phyloP scores from a whole-genome alignment of 805 yeast genomes.

The Metschnikowia matae region DNA sequence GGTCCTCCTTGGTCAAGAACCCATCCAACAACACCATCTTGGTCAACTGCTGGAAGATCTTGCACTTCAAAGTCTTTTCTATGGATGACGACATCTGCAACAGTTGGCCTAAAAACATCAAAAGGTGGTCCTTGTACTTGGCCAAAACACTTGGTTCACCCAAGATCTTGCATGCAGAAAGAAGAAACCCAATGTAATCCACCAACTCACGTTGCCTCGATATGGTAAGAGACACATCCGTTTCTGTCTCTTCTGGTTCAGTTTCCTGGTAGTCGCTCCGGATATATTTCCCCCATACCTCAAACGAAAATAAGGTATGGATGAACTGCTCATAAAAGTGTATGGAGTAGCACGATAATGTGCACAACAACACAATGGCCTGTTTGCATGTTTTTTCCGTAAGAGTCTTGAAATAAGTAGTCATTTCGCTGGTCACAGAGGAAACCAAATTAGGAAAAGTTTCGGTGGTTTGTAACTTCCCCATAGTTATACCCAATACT shows the following conservation, averaged over 20 bases:
- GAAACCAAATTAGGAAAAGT: constrained; percentile 32
- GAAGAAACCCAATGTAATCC: constrained; percentile 56
- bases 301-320: constrained; percentile 28
- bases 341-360: constrained; percentile 47
- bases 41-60: constrained; percentile 62
- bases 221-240: constrained; percentile 38
- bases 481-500: constrained; percentile 22
- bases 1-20: constrained; percentile 52
- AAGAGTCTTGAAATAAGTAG: constrained; percentile 46
- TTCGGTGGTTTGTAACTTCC: constrained; percentile 32
- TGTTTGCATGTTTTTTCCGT: constrained; percentile 56
- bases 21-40: constrained; percentile 48
- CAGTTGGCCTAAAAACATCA: constrained; percentile 64
- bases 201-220: constrained; percentile 58
- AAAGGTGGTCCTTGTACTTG: constrained; percentile 58
- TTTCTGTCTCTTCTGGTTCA: constrained; percentile 14
- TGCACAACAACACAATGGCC: constrained; percentile 56
- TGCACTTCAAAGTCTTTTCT: constrained; percentile 66
- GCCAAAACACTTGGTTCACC: constrained; percentile 35
- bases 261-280: constrained; percentile 18
- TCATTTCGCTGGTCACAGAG: constrained; percentile 40
- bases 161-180: constrained; percentile 36
- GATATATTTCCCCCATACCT: constrained; percentile 41
- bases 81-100: constrained; percentile 61
- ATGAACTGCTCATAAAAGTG: constrained; percentile 46